Evolutionary conservation across 352 stramenopile species (phyloP).

Genomic region (Phytophthora pseudosyringae): DNA sequence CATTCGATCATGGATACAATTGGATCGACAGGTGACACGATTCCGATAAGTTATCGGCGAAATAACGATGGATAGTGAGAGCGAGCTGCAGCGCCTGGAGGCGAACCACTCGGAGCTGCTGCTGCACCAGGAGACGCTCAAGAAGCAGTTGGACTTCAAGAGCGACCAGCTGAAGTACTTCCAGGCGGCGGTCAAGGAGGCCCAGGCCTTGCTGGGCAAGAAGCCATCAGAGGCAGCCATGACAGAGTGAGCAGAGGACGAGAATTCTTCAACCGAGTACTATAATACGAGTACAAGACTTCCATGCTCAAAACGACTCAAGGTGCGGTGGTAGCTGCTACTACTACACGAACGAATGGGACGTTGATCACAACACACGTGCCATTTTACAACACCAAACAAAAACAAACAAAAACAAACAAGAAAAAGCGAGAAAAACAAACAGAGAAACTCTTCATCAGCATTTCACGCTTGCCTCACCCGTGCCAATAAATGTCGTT

Average conservation of each 20-base stretch:
- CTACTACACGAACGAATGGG: slow-evolving; percentile 17
- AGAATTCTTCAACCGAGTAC: not conserved
- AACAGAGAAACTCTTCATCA: slow-evolving; percentile 39
- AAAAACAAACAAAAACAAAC: slow-evolving; percentile 18
- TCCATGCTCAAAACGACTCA: not conserved
- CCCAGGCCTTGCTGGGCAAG: slow-evolving; percentile 17
- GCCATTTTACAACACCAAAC: slow-evolving; percentile 36
- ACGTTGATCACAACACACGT: slow-evolving; percentile 31
- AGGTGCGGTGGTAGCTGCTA: not conserved
- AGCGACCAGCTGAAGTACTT: slow-evolving; percentile 54
- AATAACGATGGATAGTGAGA: slow-evolving; percentile 12
- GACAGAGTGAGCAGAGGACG: not conserved
- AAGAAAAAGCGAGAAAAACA: slow-evolving; percentile 22
- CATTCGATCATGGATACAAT: not conserved
- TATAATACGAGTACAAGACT: slow-evolving; percentile 1
- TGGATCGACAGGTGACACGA: not conserved
- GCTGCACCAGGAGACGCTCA: slow-evolving; percentile 62
- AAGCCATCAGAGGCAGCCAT: not conserved
- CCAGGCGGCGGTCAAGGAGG: slow-evolving; percentile 44
- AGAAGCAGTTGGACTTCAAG: slow-evolving; percentile 50
- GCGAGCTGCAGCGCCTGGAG: slow-evolving; percentile 60
- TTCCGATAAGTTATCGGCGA: not conserved
- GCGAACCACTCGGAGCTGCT: slow-evolving; percentile 67
- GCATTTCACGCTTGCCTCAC: slow-evolving; percentile 33
- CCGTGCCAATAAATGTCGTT: slow-evolving; percentile 41